These are phyloP conservation scores for Ceratorhiza oryzae-sativae DNA, from an alignment of 1,284 basidiomycete genomes.

Conservation along the genomic window DNA sequence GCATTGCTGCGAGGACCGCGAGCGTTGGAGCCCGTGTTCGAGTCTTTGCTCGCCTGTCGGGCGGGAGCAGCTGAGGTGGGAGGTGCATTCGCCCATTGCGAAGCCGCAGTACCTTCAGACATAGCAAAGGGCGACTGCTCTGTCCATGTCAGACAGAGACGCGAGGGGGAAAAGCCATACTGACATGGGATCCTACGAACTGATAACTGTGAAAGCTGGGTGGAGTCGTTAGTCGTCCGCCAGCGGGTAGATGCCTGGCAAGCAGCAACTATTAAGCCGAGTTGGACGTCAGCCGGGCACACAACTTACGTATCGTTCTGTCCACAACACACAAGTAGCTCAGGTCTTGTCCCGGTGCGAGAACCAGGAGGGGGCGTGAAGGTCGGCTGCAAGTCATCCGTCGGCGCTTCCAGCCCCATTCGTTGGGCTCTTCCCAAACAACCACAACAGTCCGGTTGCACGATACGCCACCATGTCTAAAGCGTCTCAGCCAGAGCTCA, in stretches of 20 bases:
- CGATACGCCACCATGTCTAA: conserved; percentile 71
- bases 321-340: conserved; percentile 26
- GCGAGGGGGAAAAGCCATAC: background rate
- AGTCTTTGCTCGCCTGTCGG: conserved; percentile 27
- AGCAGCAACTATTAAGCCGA: conserved; percentile 14
- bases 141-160: conserved; percentile 17
- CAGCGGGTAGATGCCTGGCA: conserved; percentile 13
- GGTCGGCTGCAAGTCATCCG: conserved; percentile 26
- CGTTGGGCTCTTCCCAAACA: conserved; percentile 35
- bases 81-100: conserved; percentile 19
- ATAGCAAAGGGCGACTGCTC: background rate
- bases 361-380: conserved; percentile 25
- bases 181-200: conserved; percentile 5
- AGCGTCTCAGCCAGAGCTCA: conserved; percentile 90
- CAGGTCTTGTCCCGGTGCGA: conserved; percentile 14
- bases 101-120: conserved; percentile 34
- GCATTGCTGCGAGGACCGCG: background rate
- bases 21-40: background rate
- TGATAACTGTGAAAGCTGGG: background rate
- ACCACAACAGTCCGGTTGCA: conserved; percentile 36
- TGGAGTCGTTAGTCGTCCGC: conserved; percentile 5
- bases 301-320: conserved; percentile 1
- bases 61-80: conserved; percentile 10
- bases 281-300: background rate
- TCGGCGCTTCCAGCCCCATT: conserved; percentile 4